These are phyloP conservation scores for Suillus discolor DNA, from an alignment of 768 basidiomycete genomes.

Conservation along the genomic window DNA sequence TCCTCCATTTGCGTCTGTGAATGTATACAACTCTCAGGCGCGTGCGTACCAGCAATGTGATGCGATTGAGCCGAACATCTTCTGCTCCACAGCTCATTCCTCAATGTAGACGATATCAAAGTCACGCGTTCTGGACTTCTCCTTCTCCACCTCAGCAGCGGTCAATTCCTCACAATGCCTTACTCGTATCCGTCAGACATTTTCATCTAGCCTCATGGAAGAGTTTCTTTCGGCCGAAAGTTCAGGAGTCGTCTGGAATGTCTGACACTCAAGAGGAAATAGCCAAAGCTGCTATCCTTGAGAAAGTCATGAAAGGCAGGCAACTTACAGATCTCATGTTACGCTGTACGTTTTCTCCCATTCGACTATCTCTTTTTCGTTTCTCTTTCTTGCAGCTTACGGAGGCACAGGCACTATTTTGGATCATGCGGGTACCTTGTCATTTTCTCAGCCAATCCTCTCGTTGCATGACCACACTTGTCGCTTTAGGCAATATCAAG, in stretches of 20 bases:
- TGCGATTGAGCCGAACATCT: slow-evolving; percentile 20
- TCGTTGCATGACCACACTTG: slow-evolving; percentile 30
- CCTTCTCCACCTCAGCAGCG: neutral
- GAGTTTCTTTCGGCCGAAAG: slow-evolving; percentile 19
- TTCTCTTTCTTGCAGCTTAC: slow-evolving; percentile 11
- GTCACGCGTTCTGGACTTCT: neutral
- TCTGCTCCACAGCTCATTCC: slow-evolving; percentile 5
- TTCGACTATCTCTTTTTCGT: slow-evolving; percentile 12
- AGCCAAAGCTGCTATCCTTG: slow-evolving; percentile 72
- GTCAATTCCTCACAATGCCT: slow-evolving; percentile 3
- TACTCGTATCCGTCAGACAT: neutral
- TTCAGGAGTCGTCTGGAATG: slow-evolving; percentile 5
- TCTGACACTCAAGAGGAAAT: slow-evolving; percentile 64
- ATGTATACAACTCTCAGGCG: slow-evolving; percentile 35
- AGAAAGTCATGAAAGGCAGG: slow-evolving; percentile 84
- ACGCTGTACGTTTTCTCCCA: slow-evolving; percentile 65
- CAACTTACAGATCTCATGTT: slow-evolving; percentile 90
- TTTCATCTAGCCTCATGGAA: slow-evolving; percentile 31
- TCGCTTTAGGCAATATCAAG: slow-evolving; percentile 71
- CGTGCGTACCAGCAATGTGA: slow-evolving; percentile 38
- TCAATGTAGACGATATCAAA: neutral
- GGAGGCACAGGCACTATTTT: slow-evolving; percentile 74
- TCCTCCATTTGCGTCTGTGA: slow-evolving; percentile 15
- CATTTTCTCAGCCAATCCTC: slow-evolving; percentile 15
- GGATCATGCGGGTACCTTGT: slow-evolving; percentile 71